phyloP scores from a whole-genome alignment of 164 flowering plant species.

The Pachysandra terminalis region DNA sequence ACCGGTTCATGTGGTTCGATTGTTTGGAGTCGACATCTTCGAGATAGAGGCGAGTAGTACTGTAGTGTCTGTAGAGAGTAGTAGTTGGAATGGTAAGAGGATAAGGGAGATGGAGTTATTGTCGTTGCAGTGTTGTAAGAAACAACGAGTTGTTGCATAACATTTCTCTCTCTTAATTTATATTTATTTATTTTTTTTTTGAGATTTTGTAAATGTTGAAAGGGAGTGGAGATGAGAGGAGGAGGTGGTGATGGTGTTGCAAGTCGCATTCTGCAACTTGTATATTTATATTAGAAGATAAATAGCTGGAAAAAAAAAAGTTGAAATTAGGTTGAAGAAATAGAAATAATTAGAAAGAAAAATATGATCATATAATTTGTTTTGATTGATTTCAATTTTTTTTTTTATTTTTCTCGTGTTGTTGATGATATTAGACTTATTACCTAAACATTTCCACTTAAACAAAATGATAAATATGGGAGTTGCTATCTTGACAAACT shows the following conservation, averaged over 20 bases:
- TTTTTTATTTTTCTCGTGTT: too few relatives aligned
- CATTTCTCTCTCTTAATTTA: conserved; percentile 14
- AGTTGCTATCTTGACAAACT: too few relatives aligned
- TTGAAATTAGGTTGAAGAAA: conserved; percentile 22
- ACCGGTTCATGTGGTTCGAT: conserved; percentile 53
- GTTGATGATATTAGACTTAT: too few relatives aligned
- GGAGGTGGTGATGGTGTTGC: conserved; percentile 22
- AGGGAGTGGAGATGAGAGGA: not conserved
- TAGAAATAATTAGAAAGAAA: not conserved
- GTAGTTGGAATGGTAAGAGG: conserved; percentile 39
- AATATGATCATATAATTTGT: too few relatives aligned
- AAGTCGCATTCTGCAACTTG: conserved; percentile 36
- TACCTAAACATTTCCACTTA: too few relatives aligned
- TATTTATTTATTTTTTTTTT: too few relatives aligned
- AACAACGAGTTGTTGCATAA: conserved; percentile 54
- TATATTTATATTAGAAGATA: conserved; percentile 27
- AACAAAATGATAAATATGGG: too few relatives aligned
- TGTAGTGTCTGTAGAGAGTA: conserved; percentile 11
- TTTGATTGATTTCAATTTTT: too few relatives aligned
- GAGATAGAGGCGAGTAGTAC: conserved; percentile 26
- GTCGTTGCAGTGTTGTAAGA: conserved; percentile 46
- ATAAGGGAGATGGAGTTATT: conserved; percentile 45
- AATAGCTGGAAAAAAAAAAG: conserved; percentile 22
- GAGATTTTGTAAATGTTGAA: conserved; percentile 23
- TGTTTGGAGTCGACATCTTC: conserved; percentile 83